A percentile compares a stretch with the other conserved stretches of the same genome.
Evolutionary conservation across 345 rosid species (phyloP).

Genomic region (Populus ilicifolia): DNA sequence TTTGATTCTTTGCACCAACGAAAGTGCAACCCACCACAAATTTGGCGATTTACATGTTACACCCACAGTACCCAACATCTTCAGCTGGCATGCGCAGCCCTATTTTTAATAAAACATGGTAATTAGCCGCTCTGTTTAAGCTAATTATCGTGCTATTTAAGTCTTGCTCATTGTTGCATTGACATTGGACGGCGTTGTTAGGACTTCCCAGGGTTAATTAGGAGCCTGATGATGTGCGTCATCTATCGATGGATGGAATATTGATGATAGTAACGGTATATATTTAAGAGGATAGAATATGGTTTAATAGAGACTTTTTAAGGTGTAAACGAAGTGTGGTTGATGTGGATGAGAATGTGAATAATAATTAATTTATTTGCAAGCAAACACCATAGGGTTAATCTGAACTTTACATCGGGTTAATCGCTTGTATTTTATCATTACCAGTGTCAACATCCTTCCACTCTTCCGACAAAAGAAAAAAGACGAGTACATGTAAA

Average conservation of each 20-base stretch:
- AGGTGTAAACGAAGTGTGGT: background rate
- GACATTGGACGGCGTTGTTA: background rate
- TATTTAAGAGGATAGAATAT: background rate
- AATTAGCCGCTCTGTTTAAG: background rate
- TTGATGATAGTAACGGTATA: background rate
- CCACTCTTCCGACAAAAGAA: background rate
- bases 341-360: background rate
- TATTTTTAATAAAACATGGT: background rate
- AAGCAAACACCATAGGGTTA: too few relatives aligned
- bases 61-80: background rate
- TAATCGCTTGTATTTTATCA: background rate
- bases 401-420: background rate
- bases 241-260: background rate
- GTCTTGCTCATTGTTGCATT: background rate
- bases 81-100: background rate
- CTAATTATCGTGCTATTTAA: background rate
- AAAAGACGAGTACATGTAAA: background rate
- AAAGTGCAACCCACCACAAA: slow-evolving; percentile 3
- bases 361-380: too few relatives aligned
- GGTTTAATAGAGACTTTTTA: background rate
- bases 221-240: background rate
- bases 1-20: slow-evolving; percentile 2
- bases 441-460: background rate
- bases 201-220: background rate
- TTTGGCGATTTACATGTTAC: background rate